Evolutionary conservation across 2,329 filamentous ascomycete species (phyloP).

Genomic region (Daldinia sp.): DNA sequence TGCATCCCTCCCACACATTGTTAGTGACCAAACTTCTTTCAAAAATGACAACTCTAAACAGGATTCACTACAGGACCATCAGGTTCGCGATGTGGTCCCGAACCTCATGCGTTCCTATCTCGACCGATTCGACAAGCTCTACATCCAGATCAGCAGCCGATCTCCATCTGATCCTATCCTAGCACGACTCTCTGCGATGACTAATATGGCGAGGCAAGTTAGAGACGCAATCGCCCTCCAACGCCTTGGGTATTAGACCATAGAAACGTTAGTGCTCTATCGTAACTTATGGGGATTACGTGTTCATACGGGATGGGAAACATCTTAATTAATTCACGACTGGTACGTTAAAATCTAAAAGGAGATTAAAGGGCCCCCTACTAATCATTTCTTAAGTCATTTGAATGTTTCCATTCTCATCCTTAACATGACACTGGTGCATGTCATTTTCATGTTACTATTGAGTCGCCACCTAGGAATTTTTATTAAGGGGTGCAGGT

Average conservation of each 20-base stretch:
- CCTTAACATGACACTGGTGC: background rate
- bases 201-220: slow-evolving; percentile 44
- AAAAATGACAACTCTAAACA: slow-evolving; percentile 37
- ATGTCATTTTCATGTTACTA: background rate
- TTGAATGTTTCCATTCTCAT: background rate
- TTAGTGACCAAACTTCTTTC: slow-evolving; percentile 50
- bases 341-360: slow-evolving; percentile 8
- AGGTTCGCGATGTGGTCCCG: slow-evolving; percentile 63
- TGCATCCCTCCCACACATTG: slow-evolving; percentile 57
- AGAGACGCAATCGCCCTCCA: slow-evolving; percentile 34
- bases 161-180: slow-evolving; percentile 58
- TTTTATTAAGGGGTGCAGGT: background rate
- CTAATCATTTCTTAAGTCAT: background rate
- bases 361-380: background rate
- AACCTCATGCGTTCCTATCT: slow-evolving; percentile 65
- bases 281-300: background rate
- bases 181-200: slow-evolving; percentile 58
- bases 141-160: slow-evolving; percentile 58
- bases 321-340: background rate
- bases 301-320: background rate
- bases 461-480: background rate
- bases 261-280: background rate
- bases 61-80: slow-evolving; percentile 56
- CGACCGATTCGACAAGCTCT: slow-evolving; percentile 60
- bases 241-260: slow-evolving; percentile 38